These are phyloP conservation scores for Maudiozyma barnettii DNA, from an alignment of 805 yeast genomes.

Conservation along the genomic window DNA sequence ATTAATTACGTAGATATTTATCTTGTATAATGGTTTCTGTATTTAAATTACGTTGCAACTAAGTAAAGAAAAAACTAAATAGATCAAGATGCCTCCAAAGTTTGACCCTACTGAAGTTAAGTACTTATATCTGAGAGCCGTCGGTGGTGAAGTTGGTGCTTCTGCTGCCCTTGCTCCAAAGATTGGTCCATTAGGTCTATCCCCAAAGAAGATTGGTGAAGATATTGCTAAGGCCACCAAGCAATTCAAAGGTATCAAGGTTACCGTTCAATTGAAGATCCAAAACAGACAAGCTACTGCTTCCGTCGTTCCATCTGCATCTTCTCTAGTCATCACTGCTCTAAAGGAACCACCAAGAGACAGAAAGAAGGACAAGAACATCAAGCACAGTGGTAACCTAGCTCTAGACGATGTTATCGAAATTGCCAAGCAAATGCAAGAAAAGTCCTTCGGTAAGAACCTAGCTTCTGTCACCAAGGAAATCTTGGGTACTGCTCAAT, in stretches of 20 bases:
- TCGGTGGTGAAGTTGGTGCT: constrained; percentile 99
- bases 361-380: constrained; percentile 99
- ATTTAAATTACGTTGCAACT: not conserved
- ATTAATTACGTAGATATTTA: too few relatives aligned
- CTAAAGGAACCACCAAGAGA: constrained; percentile 99
- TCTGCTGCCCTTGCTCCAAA: constrained; percentile 99
- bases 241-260: constrained; percentile 98
- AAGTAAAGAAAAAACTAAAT: constrained; percentile 1
- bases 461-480: constrained; percentile 96
- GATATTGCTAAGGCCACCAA: constrained; percentile 99
- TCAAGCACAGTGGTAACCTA: constrained; percentile 98
- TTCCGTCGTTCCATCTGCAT: constrained; percentile 98
- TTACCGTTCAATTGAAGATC: constrained; percentile 95
- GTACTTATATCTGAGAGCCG: constrained; percentile 98
- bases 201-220: constrained; percentile 99
- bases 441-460: constrained; percentile 95
- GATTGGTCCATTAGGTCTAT: constrained; percentile 99
- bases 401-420: constrained; percentile 93
- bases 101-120: constrained; percentile 98
- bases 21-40: not conserved
- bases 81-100: constrained; percentile 82
- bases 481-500: constrained; percentile 99
- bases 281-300: constrained; percentile 99
- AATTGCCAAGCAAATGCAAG: constrained; percentile 95
- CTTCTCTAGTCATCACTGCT: constrained; percentile 97